Evolutionary conservation across 2,329 filamentous ascomycete genomes (phyloP).

Genomic region (Aspergillus amoenus): DNA sequence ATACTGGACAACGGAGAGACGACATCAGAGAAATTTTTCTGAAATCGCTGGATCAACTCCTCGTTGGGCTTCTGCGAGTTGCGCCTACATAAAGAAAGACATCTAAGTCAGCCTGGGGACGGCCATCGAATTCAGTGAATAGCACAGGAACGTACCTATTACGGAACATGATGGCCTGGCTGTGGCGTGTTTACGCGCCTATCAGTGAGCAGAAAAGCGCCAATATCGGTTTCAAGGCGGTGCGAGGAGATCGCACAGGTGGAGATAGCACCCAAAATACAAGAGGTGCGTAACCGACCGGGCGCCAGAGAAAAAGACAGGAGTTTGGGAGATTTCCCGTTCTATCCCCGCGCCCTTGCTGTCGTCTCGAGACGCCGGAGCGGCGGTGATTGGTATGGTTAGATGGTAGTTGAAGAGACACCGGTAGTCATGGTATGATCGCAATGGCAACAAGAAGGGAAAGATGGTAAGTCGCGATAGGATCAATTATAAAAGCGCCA

Average conservation of each 20-base stretch:
- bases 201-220: not conserved
- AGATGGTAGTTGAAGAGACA: not conserved
- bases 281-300: not conserved
- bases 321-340: not conserved
- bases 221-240: not conserved
- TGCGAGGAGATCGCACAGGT: not conserved
- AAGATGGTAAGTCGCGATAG: not conserved
- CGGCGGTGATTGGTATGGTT: not conserved
- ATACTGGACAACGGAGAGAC: conserved; percentile 53
- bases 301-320: conserved; percentile 2
- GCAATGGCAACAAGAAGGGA: not conserved
- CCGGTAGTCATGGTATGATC: conserved; percentile 1
- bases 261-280: conserved; percentile 15
- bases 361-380: not conserved
- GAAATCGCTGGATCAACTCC: conserved; percentile 80
- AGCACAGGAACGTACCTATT: conserved; percentile 43
- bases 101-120: conserved; percentile 13
- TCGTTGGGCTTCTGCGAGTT: conserved; percentile 83
- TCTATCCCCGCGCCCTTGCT: not conserved
- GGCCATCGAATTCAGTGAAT: conserved; percentile 1
- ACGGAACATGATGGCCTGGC: conserved; percentile 43
- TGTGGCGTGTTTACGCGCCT: conserved; percentile 6
- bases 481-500: not conserved
- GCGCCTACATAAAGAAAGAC: conserved; percentile 51
- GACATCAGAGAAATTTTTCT: conserved; percentile 72